A percentile compares a stretch with the other conserved stretches of the same genome.
Conservation (phyloP, 139 green algal genomes). For the Ulvella scutata region DNA sequence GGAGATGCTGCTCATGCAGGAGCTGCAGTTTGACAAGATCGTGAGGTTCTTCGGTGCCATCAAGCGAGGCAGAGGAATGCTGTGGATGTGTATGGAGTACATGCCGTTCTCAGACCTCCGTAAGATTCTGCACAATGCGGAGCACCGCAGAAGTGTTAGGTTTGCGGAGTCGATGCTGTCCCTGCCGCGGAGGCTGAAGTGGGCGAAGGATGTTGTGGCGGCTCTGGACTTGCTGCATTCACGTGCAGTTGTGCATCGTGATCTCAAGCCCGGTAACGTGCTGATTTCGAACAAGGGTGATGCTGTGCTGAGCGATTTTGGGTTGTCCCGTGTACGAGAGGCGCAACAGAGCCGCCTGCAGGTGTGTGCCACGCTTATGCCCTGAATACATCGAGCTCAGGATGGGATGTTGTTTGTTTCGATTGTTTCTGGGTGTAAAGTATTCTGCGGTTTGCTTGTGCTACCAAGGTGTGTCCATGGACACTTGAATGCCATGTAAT, state of each 20-base stretch:
- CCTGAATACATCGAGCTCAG: no score
- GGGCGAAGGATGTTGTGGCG: background rate
- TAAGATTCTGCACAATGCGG: background rate
- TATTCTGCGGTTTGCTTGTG: no score
- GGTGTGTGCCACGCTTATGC: background rate
- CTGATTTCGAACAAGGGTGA: constrained; percentile 3
- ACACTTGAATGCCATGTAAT: no score
- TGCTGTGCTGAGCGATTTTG: background rate
- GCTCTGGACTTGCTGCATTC: background rate
- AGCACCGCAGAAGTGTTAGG: background rate
- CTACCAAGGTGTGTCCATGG: no score
- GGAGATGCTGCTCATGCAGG: constrained; percentile 1
- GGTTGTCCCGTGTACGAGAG: background rate
- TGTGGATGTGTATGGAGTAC: constrained; percentile 2
- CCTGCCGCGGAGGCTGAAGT: background rate
- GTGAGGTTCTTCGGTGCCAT: background rate
- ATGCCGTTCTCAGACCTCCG: background rate
- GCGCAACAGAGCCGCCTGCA: background rate
- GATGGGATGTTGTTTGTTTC: no score
- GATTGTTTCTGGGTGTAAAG: no score
- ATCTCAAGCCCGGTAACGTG: background rate
- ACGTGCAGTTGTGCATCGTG: background rate
- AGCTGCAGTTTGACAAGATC: constrained; percentile 1
- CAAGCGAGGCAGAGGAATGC: background rate
- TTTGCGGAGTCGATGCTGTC: background rate